These are phyloP conservation scores for Cordyceps tenuipes DNA, from an alignment of 2,329 filamentous ascomycete genomes.

Conservation along the genomic window DNA sequence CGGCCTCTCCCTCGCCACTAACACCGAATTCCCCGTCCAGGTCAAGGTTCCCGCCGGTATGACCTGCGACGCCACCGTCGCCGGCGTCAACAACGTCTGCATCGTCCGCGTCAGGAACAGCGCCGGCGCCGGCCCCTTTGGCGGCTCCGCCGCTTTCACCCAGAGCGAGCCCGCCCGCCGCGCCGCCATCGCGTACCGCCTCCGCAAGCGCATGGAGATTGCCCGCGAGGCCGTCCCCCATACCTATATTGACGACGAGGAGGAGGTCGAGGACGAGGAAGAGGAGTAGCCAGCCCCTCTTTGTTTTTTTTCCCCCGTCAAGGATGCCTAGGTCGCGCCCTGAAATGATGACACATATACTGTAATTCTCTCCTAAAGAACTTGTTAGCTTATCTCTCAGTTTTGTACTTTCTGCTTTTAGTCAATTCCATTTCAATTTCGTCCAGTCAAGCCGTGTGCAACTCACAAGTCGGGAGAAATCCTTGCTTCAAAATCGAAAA, in stretches of 20 bases:
- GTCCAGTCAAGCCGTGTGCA: not conserved
- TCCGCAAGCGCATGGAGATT: slow-evolving; percentile 28
- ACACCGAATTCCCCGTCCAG: slow-evolving; percentile 56
- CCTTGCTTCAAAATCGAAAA: not conserved
- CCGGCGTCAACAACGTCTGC: slow-evolving; percentile 54
- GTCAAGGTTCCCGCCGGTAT: slow-evolving; percentile 61
- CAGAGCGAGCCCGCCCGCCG: slow-evolving; percentile 28
- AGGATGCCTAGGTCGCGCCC: no score
- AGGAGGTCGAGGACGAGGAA: slow-evolving; percentile 6
- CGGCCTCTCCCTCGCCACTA: slow-evolving; percentile 50
- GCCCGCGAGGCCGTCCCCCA: slow-evolving; percentile 13
- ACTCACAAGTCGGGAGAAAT: not conserved
- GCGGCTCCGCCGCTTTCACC: slow-evolving; percentile 58
- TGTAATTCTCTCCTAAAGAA: not conserved
- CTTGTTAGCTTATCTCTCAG: not conserved
- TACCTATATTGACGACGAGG: slow-evolving; percentile 1
- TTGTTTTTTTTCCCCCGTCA: no score
- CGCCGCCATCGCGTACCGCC: slow-evolving; percentile 7
- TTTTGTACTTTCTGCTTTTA: not conserved
- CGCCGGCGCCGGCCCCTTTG: slow-evolving; percentile 56
- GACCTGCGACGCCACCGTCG: slow-evolving; percentile 54
- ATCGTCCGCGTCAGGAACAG: slow-evolving; percentile 55
- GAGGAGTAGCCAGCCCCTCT: no score
- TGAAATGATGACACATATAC: not conserved
- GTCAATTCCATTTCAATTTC: not conserved